Conservation (phyloP, 768 basidiomycete genomes). For the Lyophyllum semitale region DNA sequence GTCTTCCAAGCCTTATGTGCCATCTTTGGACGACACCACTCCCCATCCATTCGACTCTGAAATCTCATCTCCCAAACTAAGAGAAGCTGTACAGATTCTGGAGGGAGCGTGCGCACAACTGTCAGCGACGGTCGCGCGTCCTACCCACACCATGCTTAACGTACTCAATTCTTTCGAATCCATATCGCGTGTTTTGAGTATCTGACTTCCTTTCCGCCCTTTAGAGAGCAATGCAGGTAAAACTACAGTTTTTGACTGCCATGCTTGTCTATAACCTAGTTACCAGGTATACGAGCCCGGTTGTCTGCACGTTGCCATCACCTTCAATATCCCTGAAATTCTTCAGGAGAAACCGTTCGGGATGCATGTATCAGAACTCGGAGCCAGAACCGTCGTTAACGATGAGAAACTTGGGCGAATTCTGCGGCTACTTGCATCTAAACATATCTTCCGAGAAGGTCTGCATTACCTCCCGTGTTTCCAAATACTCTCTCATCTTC, state of each 20-base stretch:
- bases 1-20: constrained; percentile 14
- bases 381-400: constrained; percentile 30
- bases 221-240: constrained; percentile 9
- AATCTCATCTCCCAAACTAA: constrained; percentile 14
- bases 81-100: constrained; percentile 25
- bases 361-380: constrained; percentile 33
- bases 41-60: constrained; percentile 24
- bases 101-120: constrained; percentile 30
- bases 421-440: constrained; percentile 39
- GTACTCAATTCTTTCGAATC: constrained; percentile 10
- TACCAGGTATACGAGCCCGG: constrained; percentile 31
- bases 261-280: neutral
- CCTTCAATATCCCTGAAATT: constrained; percentile 38
- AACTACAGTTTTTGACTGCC: neutral
- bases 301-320: constrained; percentile 33
- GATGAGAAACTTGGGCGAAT: constrained; percentile 38
- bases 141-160: constrained; percentile 24
- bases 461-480: neutral
- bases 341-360: constrained; percentile 37
- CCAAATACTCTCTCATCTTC: neutral
- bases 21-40: constrained; percentile 20
- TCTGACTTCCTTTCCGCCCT: no score
- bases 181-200: neutral
- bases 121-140: constrained; percentile 23
- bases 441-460: constrained; percentile 40